Evolutionary conservation across 140 eudicot species (phyloP), one percentile per base, ranked within the genome.

Genomic region (Ambrosia hybrid): DNA sequence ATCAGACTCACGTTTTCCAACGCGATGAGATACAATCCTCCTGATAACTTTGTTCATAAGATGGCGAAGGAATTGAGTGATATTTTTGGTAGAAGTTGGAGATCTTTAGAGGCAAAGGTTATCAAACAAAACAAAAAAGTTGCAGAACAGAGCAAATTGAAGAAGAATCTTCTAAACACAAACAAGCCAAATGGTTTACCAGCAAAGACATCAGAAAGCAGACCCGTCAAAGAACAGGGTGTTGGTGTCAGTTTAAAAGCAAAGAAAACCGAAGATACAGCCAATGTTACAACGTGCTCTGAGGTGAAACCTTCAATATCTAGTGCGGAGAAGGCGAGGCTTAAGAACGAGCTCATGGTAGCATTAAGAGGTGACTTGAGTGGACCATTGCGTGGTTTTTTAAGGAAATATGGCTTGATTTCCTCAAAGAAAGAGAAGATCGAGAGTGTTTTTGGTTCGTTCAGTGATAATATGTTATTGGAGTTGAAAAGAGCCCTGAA

Each of bases 21-120:
- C 75, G 94, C 95, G 14, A 88, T 86, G 87, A 10, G 57, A 60
- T 91, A 86, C 38, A 88, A 91, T 67, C 95, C 97, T 38, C 87
- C 97, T 53, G 14, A 3, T 11, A 78, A 83, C 70, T 0, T n/a
- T 1, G 80, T 79, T 65, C 87, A 88, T 79, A 4, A 6, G 41
- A 62, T 46, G 79, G 99, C 99, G n/a, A 81, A 76, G 76, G 69
- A 74, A 41, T 61, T 94, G 78, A 73, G 75, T 10, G 76, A 37
- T 65, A 12, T 74, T 62, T 94, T 94, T 15, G 77, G 16, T 16
- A 67, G 45, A 55, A 73, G 34, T 51, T 94, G 95, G 99, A 86
- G 80, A 73, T 67, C 65, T 1, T 7, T 84, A 52, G 92, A 80
- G 68, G 72, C 73, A 2, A 83, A 73, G 79, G 56, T 68, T 85